phyloP scores from a whole-genome alignment of 441 rosid genomes.

The Biscutella laevigata region DNA sequence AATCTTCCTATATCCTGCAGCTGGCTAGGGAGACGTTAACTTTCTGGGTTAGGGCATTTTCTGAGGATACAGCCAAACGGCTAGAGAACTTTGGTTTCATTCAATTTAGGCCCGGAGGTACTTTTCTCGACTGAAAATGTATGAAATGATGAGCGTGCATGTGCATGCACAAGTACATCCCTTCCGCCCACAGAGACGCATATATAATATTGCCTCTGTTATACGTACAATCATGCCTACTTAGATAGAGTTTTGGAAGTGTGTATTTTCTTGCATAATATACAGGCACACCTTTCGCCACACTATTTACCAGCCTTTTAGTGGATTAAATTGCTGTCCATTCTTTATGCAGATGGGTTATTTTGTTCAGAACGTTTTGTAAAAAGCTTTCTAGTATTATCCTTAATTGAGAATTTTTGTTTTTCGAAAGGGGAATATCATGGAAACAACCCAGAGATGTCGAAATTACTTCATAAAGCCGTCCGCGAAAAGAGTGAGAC shows the following conservation, averaged over 20 bases:
- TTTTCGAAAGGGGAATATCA: constrained; percentile 77
- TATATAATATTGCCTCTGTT: background rate
- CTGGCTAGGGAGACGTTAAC: constrained; percentile 93
- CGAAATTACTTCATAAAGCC: constrained; percentile 95
- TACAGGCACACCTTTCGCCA: background rate
- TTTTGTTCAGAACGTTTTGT: too few species aligned
- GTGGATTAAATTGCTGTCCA: background rate
- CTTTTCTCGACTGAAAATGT: constrained; percentile 9
- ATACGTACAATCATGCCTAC: background rate
- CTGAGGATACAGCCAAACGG: constrained; percentile 97
- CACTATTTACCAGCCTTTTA: background rate
- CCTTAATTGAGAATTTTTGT: constrained; percentile 3
- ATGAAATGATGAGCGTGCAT: constrained; percentile 12
- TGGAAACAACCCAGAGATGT: constrained; percentile 99
- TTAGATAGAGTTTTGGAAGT: constrained; percentile 10
- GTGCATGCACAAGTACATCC: background rate
- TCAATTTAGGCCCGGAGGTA: constrained; percentile 98
- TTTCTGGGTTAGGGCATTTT: constrained; percentile 98
- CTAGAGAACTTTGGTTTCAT: constrained; percentile 97
- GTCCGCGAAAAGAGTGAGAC: constrained; percentile 94
- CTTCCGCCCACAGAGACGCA: background rate
- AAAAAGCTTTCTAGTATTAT: constrained; percentile 11
- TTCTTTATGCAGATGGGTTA: background rate
- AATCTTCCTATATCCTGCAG: constrained; percentile 35
- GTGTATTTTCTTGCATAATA: background rate